A percentile compares a stretch with the other conserved stretches of the same genome.
These are phyloP conservation scores for Immersiporthe knoxdaviesiana DNA, from an alignment of 2,329 filamentous ascomycete genomes.

Conservation along the genomic window DNA sequence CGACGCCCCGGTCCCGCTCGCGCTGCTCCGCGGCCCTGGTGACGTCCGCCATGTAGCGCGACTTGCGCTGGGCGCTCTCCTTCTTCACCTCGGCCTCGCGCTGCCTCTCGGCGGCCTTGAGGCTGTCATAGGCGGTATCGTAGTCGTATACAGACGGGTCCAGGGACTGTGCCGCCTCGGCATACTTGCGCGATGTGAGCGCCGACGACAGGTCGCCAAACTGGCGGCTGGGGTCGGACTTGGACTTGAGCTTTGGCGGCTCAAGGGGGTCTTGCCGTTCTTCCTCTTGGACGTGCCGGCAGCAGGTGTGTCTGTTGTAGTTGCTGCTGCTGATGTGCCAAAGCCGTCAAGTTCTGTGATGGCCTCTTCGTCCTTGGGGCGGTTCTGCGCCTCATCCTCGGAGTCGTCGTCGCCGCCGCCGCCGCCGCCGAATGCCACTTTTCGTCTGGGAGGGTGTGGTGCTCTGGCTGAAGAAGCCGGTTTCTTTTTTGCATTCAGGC, in stretches of 20 bases:
- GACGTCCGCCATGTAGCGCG: conserved; percentile 79
- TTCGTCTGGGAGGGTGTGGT: conserved; percentile 53
- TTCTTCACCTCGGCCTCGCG: conserved; percentile 52
- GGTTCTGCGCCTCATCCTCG: conserved; percentile 56
- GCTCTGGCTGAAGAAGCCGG: conserved; percentile 51
- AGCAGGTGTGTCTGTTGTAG: conserved; percentile 14
- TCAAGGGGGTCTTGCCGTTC: conserved; percentile 38
- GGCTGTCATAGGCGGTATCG: conserved; percentile 78
- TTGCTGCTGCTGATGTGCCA: conserved; percentile 34
- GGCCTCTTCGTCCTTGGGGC: conserved; percentile 40
- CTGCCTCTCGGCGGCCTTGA: conserved; percentile 66
- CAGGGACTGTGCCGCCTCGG: conserved; percentile 65
- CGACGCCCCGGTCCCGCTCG: conserved; percentile 77
- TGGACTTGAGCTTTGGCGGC: conserved; percentile 50
- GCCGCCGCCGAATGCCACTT: conserved; percentile 62
- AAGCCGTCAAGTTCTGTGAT: conserved; percentile 65
- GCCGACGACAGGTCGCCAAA: conserved; percentile 70
- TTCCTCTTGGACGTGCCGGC: conserved; percentile 38
- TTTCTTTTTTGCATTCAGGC: conserved; percentile 66
- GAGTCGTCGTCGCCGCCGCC: conserved; percentile 61
- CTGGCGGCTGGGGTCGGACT: conserved; percentile 47
- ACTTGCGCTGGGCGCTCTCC: conserved; percentile 62
- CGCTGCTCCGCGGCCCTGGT: conserved; percentile 74
- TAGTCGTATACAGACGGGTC: conserved; percentile 85
- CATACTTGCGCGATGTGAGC: conserved; percentile 64